Conservation (phyloP, 495 filamentous ascomycete species). For the Cudoniella acicularis region DNA sequence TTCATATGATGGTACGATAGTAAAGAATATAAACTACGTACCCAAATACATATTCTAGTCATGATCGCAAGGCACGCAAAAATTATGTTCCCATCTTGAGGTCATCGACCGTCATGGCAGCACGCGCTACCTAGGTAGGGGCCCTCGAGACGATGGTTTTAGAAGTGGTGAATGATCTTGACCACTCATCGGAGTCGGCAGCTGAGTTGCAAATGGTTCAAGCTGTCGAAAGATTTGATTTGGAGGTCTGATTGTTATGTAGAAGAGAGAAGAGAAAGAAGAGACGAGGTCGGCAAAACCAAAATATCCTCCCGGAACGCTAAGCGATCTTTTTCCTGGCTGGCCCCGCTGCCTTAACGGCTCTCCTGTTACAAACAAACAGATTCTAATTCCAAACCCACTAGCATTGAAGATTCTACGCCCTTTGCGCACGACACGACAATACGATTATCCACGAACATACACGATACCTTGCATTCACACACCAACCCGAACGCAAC, state of each 20-base stretch:
- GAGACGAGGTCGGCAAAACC: slow-evolving; percentile 10
- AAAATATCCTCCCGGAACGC: background rate
- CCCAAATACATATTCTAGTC: background rate
- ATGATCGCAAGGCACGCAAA: background rate
- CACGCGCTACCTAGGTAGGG: slow-evolving; percentile 50
- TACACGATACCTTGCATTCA: background rate
- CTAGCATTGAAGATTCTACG: slow-evolving; percentile 3
- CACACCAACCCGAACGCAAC: background rate
- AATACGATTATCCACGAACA: background rate
- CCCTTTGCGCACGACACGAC: background rate
- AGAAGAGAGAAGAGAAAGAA: slow-evolving; percentile 32
- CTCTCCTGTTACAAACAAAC: slow-evolving; percentile 7
- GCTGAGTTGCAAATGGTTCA: slow-evolving; percentile 57
- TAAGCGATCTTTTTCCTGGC: slow-evolving; percentile 10
- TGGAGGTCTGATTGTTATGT: slow-evolving; percentile 73
- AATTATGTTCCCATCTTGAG: slow-evolving; percentile 75
- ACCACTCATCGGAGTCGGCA: slow-evolving; percentile 85
- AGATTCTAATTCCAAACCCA: background rate
- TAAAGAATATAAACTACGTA: background rate
- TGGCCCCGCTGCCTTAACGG: slow-evolving; percentile 11
- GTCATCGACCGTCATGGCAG: slow-evolving; percentile 99
- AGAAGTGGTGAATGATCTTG: slow-evolving; percentile 57
- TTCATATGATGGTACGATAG: slow-evolving; percentile 41
- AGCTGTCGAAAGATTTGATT: slow-evolving; percentile 91
- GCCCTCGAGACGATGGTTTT: slow-evolving; percentile 99